These are phyloP conservation scores for Dothistroma pini DNA, from an alignment of 2,329 filamentous ascomycete species.

Conservation along the genomic window DNA sequence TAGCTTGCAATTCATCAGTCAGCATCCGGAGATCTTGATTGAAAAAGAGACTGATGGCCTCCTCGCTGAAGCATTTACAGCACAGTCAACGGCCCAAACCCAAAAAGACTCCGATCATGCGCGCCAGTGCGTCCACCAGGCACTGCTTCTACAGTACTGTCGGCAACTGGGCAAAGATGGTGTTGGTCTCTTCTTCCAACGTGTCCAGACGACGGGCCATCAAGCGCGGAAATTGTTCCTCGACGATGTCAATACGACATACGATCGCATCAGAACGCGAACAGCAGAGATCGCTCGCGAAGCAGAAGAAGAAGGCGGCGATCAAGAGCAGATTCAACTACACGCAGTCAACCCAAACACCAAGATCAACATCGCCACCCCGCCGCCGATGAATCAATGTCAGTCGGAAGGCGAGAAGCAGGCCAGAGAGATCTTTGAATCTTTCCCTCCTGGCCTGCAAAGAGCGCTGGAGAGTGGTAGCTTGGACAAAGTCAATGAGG, in stretches of 20 bases:
- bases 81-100: conserved; percentile 66
- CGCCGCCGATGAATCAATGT: conserved; percentile 70
- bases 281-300: conserved; percentile 68
- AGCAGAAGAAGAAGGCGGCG: conserved; percentile 53
- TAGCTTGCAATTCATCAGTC: conserved; percentile 71
- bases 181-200: conserved; percentile 90
- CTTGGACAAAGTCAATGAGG: conserved; percentile 82
- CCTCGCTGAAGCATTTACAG: conserved; percentile 86
- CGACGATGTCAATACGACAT: conserved; percentile 89
- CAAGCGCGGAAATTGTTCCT: conserved; percentile 87
- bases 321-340: conserved; percentile 93
- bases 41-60: conserved; percentile 90
- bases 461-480: conserved; percentile 83
- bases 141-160: conserved; percentile 90
- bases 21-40: conserved; percentile 71
- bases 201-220: conserved; percentile 84
- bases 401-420: conserved; percentile 57
- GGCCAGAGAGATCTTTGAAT: conserved; percentile 73
- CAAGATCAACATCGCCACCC: conserved; percentile 85
- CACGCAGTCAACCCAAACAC: conserved; percentile 88
- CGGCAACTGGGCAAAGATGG: conserved; percentile 83
- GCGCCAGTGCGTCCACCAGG: conserved; percentile 88
- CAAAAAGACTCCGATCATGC: conserved; percentile 57
- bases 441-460: conserved; percentile 76
- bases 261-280: conserved; percentile 73